These are phyloP conservation scores for Marchantia polymorpha DNA, from an alignment of 225 moss, liverwort and hornwort genomes.

Conservation along the genomic window DNA sequence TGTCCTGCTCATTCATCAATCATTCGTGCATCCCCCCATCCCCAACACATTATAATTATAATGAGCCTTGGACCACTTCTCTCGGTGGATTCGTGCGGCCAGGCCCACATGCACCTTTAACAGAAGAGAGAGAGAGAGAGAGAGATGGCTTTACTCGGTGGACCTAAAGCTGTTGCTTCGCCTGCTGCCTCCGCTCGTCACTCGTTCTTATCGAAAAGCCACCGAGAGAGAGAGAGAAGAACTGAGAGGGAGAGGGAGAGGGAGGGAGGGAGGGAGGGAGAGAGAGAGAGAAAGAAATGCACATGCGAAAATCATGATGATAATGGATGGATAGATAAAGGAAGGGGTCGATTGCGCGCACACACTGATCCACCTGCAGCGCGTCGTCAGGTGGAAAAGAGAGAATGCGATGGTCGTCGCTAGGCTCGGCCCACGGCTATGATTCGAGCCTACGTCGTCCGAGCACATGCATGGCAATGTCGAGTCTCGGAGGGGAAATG, in stretches of 20 bases:
- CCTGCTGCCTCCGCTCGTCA: no score
- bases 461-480: background rate
- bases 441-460: background rate
- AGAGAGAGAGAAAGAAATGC: background rate
- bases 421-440: background rate
- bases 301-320: background rate
- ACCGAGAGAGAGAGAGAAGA: no score
- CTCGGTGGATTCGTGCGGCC: background rate
- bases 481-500: no score
- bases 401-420: background rate
- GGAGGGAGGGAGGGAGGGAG: background rate
- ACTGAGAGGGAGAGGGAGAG: background rate
- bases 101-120: no score
- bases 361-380: background rate
- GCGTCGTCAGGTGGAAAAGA: background rate
- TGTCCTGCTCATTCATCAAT: conserved; percentile 8
- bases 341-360: background rate
- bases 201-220: no score
- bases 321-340: background rate
- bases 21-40: background rate
- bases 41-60: background rate
- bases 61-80: background rate
- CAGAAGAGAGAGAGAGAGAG: no score
- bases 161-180: no score
- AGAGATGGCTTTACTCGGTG: no score